Percentiles rank a stretch among this genome's conserved stretches.
Evolutionary conservation across 2,329 filamentous ascomycete species (phyloP).

Genomic region (Colletotrichum phormii): DNA sequence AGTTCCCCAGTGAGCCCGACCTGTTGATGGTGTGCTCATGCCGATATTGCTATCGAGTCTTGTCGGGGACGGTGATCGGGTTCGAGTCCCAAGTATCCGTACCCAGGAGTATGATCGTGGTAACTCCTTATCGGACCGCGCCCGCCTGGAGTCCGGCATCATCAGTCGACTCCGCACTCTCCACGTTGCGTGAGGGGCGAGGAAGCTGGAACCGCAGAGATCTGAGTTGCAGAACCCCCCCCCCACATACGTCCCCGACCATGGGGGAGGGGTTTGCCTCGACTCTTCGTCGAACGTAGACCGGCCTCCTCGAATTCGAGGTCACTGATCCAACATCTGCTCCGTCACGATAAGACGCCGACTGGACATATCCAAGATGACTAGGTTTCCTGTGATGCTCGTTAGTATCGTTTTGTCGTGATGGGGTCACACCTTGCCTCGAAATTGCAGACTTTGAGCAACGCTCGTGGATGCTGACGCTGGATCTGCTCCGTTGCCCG

Average conservation of each 20-base stretch:
- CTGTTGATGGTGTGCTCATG: background rate
- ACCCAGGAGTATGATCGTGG: background rate
- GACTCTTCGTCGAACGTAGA: background rate
- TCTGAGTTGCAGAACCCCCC: constrained; percentile 24
- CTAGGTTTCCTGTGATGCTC: background rate
- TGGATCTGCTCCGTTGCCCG: background rate
- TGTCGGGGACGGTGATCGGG: background rate
- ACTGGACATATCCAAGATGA: background rate
- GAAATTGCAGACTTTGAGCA: background rate
- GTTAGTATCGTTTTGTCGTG: background rate
- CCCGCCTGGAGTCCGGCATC: background rate
- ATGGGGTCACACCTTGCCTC: background rate
- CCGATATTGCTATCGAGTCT: background rate
- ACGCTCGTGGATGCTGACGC: background rate
- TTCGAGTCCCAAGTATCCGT: too few relatives aligned
- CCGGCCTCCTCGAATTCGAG: constrained; percentile 6
- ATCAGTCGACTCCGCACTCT: constrained; percentile 21
- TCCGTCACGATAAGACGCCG: background rate
- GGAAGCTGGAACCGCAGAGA: background rate
- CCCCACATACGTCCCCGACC: constrained; percentile 24
- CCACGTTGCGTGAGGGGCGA: constrained; percentile 12
- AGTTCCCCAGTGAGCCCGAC: background rate
- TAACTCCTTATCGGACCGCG: background rate
- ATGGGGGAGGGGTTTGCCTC: constrained; percentile 21
- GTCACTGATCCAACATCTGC: too few relatives aligned